phyloP scores from a whole-genome alignment of 1,284 basidiomycete species.

The Microbotryum scabiosae region DNA sequence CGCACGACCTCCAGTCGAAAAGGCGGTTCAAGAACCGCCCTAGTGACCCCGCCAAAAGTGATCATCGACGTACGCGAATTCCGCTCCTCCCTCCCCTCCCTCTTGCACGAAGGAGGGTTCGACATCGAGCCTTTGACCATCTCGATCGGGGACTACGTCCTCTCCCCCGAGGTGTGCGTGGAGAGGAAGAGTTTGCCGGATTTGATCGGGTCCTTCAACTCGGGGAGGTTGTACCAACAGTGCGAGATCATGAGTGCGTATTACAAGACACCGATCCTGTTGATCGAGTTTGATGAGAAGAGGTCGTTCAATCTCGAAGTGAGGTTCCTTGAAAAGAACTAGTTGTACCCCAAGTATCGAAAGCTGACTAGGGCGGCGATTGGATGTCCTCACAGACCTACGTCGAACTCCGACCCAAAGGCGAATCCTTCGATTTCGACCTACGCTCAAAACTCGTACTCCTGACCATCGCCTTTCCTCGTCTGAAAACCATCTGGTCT shows the following conservation, averaged over 20 bases:
- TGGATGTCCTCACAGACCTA: slow-evolving; percentile 21
- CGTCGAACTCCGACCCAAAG: slow-evolving; percentile 18
- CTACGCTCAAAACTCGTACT: slow-evolving; percentile 71
- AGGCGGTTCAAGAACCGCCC: slow-evolving; percentile 57
- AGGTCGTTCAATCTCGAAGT: slow-evolving; percentile 88
- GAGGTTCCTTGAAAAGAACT: not conserved
- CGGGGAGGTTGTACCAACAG: slow-evolving; percentile 91
- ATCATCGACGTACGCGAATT: slow-evolving; percentile 97
- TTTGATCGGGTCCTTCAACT: slow-evolving; percentile 83
- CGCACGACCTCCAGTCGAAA: slow-evolving; percentile 77
- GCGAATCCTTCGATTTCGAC: slow-evolving; percentile 43
- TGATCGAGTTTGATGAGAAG: slow-evolving; percentile 99
- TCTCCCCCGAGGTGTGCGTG: slow-evolving; percentile 90
- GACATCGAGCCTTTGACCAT: slow-evolving; percentile 81
- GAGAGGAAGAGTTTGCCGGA: slow-evolving; percentile 92
- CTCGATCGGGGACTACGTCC: slow-evolving; percentile 90
- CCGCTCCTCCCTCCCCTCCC: slow-evolving; percentile 79
- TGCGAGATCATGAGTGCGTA: slow-evolving; percentile 95
- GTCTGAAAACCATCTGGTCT: slow-evolving; percentile 91
- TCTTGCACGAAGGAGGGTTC: slow-evolving; percentile 75
- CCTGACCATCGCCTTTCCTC: slow-evolving; percentile 79
- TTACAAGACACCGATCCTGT: slow-evolving; percentile 84
- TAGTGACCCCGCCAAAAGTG: slow-evolving; percentile 52
- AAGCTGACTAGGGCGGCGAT: too few relatives aligned
- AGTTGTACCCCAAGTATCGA: not conserved